phyloP scores from a whole-genome alignment of 169 alveolate genomes.

The Plasmodium sp. region DNA sequence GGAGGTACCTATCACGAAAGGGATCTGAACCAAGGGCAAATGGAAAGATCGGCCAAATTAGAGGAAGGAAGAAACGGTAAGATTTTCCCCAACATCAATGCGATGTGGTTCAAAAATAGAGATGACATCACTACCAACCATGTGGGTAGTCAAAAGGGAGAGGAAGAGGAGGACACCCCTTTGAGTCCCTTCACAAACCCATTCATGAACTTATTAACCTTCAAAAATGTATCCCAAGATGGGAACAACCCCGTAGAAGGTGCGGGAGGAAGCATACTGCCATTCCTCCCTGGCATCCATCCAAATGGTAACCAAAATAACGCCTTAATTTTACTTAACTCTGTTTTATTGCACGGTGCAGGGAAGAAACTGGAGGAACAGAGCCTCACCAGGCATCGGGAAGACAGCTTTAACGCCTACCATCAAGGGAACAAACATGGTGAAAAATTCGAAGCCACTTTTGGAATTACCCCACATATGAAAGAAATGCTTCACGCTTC shows the following conservation, averaged over 20 bases:
- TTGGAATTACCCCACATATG: neutral
- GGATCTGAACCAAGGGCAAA: neutral
- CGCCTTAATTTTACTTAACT: neutral
- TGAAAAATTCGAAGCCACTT: neutral
- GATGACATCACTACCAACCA: neutral
- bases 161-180: neutral
- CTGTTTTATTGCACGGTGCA: neutral
- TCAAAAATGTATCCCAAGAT: neutral
- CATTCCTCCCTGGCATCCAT: neutral
- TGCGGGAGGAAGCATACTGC: neutral
- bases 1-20: neutral
- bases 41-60: neutral
- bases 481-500: slow-evolving; percentile 3
- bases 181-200: neutral
- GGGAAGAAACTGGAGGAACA: neutral
- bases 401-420: neutral
- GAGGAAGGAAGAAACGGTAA: neutral
- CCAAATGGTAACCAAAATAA: neutral
- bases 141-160: neutral
- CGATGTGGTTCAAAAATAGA: neutral
- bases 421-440: neutral
- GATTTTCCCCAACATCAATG: neutral
- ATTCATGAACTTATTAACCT: neutral
- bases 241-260: neutral
- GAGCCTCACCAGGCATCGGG: neutral